Evolutionary conservation across 345 rosid genomes (phyloP).

Genomic region (Gynandropsis gynandra): DNA sequence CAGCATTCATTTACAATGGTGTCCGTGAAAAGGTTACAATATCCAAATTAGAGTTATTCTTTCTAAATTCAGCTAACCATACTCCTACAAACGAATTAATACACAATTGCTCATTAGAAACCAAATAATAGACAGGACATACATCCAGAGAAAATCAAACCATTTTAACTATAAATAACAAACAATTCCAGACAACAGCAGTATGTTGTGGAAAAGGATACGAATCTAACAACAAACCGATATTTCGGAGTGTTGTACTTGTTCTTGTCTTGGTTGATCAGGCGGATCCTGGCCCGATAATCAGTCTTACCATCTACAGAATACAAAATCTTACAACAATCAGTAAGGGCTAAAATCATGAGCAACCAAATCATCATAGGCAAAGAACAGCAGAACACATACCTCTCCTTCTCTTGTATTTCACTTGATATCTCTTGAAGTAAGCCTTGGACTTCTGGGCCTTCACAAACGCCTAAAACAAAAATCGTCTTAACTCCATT

Average conservation of each 20-base stretch:
- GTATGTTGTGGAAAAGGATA: conserved; percentile 25
- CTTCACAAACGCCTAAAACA: conserved; percentile 35
- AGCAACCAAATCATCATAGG: not conserved
- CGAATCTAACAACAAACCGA: conserved; percentile 49
- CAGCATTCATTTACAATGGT: not conserved
- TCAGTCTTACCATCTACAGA: conserved; percentile 50
- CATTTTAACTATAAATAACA: too few relatives aligned
- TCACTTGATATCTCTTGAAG: conserved; percentile 51
- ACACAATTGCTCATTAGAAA: too few relatives aligned
- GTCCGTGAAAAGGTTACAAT: too few relatives aligned
- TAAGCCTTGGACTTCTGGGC: conserved; percentile 43
- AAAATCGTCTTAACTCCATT: not conserved
- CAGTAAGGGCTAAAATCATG: not conserved
- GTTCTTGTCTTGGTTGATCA: conserved; percentile 52
- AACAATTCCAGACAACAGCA: not conserved
- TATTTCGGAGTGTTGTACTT: conserved; percentile 56
- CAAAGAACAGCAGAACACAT: not conserved
- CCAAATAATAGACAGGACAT: too few relatives aligned
- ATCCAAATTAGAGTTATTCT: too few relatives aligned
- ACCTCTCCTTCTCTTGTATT: conserved; percentile 54
- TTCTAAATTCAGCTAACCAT: too few relatives aligned
- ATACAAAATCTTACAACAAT: not conserved
- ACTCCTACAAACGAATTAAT: too few relatives aligned
- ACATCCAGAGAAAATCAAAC: too few relatives aligned
- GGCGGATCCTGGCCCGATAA: conserved; percentile 47